Evolutionary conservation across 495 filamentous ascomycete genomes (phyloP), one percentile per base, ranked within the genome.

Genomic region (Hypoxylon trugodes): DNA sequence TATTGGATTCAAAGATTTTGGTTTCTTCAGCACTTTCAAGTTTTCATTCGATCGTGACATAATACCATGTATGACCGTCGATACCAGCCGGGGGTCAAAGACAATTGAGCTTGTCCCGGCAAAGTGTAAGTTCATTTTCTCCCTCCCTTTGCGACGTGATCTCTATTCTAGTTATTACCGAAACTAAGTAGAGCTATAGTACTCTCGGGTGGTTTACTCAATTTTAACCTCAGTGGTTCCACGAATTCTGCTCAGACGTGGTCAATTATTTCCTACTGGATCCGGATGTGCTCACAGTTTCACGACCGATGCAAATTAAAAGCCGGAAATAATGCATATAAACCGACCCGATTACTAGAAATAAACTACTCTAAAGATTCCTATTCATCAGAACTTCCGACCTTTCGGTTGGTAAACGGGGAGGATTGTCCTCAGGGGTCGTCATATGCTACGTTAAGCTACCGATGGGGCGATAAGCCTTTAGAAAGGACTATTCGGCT

Each of bases 401-500:
- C 37, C 7, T 54, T 54, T 32, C 36, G n/a, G n/a, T 2, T 54
- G 24, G 50, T 54, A 5, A 21, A 6, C 2, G 50, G 50, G 19
- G 4, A 41, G 5, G 7, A 33, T 8, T 54, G 37, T 7, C 37
- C 50, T 9, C 26, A 3, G 25, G 16, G 7, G 19, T 32, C 15
- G 8, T 10, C 25, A 4, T 54, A 54, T 7, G 50, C 33, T 8
- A 54, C 50, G 3, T 16, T 54, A 9, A 54, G 50, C 7, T 33
- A 54, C 37, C 37, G 50, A 8, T 54, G 50, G 50, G 50, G 50
- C 10, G 24, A 41, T 8, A 54, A 54, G 15, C 13, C 36, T n/a
- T n/a, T 54, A 13, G 25, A 35, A 5, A 33, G 35, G 15, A 54
- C 36, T 6, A 6, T 54, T 22, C 50, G 50, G 24, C 50, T 54